Conservation (phyloP, 2,329 filamentous ascomycete species). For the Aureobasidium sp. region DNA sequence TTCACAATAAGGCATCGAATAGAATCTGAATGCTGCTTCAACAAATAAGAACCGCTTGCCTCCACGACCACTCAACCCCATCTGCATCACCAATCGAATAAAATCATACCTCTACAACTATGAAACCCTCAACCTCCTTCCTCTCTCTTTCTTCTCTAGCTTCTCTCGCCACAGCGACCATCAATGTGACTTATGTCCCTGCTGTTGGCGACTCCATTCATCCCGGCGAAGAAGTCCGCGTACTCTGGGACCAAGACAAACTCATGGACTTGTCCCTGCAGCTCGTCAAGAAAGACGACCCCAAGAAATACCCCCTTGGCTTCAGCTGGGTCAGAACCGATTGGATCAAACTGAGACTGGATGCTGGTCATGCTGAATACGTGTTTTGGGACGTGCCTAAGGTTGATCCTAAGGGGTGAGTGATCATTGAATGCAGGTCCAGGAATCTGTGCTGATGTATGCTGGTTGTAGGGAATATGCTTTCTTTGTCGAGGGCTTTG, state of each 20-base stretch:
- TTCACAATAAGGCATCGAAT: background rate
- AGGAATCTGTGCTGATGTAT: too few relatives aligned
- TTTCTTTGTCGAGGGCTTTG: background rate
- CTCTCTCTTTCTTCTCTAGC: background rate
- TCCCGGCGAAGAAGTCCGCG: background rate
- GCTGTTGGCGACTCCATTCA: background rate
- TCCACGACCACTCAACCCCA: background rate
- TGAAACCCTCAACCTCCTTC: background rate
- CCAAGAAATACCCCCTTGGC: background rate
- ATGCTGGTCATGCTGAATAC: background rate
- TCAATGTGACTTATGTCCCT: background rate
- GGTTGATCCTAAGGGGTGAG: background rate
- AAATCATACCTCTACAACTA: background rate
- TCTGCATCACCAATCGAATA: background rate
- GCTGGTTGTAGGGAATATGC: background rate
- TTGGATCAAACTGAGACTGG: background rate
- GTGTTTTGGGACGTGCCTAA: background rate
- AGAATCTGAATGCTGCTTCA: background rate
- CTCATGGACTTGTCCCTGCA: background rate
- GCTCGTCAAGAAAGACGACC: background rate
- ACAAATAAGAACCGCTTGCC: background rate
- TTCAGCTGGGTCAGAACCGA: background rate
- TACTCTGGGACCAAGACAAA: background rate
- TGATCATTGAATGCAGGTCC: background rate
- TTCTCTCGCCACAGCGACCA: background rate